These are phyloP conservation scores for Diplodia corticola DNA, from an alignment of 2,329 filamentous ascomycete species.

Conservation along the genomic window DNA sequence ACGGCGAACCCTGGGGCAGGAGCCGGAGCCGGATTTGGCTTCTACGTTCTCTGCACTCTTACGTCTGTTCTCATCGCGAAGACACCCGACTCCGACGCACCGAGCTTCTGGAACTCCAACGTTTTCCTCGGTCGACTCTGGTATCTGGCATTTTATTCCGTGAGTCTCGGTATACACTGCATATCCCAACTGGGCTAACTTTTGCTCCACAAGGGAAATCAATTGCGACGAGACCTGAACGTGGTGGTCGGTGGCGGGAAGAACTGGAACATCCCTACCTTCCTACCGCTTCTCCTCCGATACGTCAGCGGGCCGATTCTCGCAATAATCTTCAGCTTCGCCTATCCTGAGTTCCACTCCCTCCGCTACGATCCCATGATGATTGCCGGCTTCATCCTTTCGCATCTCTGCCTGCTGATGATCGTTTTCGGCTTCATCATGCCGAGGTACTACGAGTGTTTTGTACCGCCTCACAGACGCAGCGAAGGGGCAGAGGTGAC, in stretches of 20 bases:
- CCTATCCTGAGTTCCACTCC: slow-evolving; percentile 37
- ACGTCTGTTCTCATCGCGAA: slow-evolving; percentile 45
- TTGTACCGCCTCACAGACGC: slow-evolving; percentile 51
- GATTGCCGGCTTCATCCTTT: slow-evolving; percentile 37
- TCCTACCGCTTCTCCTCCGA: slow-evolving; percentile 52
- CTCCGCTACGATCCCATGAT: slow-evolving; percentile 38
- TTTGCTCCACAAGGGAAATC: slow-evolving; percentile 49
- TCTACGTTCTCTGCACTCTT: slow-evolving; percentile 50
- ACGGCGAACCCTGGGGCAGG: slow-evolving; percentile 46
- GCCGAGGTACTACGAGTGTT: slow-evolving; percentile 56
- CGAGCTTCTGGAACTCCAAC: slow-evolving; percentile 47
- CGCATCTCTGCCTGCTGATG: slow-evolving; percentile 45
- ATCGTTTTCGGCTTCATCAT: slow-evolving; percentile 53
- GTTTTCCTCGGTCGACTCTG: slow-evolving; percentile 47
- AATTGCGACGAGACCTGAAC: slow-evolving; percentile 58
- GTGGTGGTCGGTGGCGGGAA: slow-evolving; percentile 54
- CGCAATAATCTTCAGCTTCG: slow-evolving; percentile 39
- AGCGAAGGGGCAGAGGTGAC: slow-evolving; percentile 48
- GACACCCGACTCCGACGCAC: slow-evolving; percentile 45
- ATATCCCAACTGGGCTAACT: neutral
- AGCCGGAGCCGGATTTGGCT: slow-evolving; percentile 54
- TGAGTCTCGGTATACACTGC: slow-evolving; percentile 35
- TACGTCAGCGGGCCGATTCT: slow-evolving; percentile 37
- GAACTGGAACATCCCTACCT: slow-evolving; percentile 58
- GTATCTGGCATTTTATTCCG: slow-evolving; percentile 60